Base-by-base conservation (phyloP, 23 red algal species). In the Cyanidiococcus yangmingshanensis region DNA sequence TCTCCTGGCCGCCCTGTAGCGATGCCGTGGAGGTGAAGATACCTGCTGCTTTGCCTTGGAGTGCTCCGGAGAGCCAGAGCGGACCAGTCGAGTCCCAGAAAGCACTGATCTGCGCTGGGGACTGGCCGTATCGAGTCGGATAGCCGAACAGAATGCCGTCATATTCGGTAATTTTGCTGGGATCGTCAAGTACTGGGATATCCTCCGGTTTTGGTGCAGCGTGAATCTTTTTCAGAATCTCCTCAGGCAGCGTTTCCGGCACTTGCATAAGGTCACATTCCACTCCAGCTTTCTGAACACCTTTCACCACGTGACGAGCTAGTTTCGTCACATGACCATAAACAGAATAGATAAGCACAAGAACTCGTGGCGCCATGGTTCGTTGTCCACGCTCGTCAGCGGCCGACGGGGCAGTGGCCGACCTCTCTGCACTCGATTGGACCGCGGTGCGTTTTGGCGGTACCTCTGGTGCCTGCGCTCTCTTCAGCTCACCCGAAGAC, bases 61-160 rank as follows among this genome's bases (percentile, higher is more conserved):
- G 75, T 37, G 34, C 75, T n/a, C 83, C 83, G 32, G 58, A 50
- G 15, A 39, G 33, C 83, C 83, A 86, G 27, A 86, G 17, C 50
- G 37, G 29, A 2, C 83, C 83, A 15, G 63, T 59, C 18, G 33
- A 29, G 26, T 86, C 83, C 58, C 58, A 86, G 1, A 86, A 78
- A 36, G 83, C 83, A 18, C 68, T 86, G 75, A 86, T 76, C 41
- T 79, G 83, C 54, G 83, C 83, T 38, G 76, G 77, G 50, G 68
- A 58, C 75, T 57, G 41, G 33, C 83, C 83, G 68, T 71, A 79
- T 15, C 83, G 75, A 21, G 76, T 86, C 33, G 76, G 75, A 38
- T 71, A 68, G 2, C 83, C 83, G 77, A 86, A 86, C 0, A 86
- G 1, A 37, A 86, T 74, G 24, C 83, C 83, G 77, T 86, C 83